Evolutionary conservation across 305 asterid species (phyloP), one percentile per base, ranked within the genome.

Genomic region (Fraxinus paxiana): DNA sequence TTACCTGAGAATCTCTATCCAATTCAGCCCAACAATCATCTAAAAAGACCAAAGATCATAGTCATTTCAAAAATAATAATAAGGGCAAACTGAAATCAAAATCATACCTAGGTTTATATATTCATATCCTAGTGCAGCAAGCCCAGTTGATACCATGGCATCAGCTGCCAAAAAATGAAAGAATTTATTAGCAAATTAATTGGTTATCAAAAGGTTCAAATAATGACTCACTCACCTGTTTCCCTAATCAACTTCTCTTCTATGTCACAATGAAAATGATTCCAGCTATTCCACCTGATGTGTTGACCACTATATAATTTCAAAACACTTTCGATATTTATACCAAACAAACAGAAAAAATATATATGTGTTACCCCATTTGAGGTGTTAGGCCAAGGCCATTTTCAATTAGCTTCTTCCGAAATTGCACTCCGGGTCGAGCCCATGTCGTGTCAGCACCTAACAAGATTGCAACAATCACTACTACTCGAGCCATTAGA

Each of bases 21-120:
- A 31, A 88, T 86, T 93, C 97, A 15, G 95, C 97, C 98, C 98
- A 93, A 72, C 98, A 93, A 82, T 93, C 98, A 85, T 93, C 98
- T 93, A 87, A 87, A 71, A 22, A 73, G 18, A 18, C 76, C 51
- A 61, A 75, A 65, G 10, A 30, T 34, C n/a, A 76, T 35, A 30
- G 17, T 8, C 10, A 8, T 30, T 72, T 9, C 67, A 46, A 31
- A 75, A 82, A 38, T 6, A 24, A 20, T 2, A 15, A 30, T 46
- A 61, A 51, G 10, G 79, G 65, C 26, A 33, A 2, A 28, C 34
- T 83, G 22, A 76, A 12, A 54, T 6, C 5, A 22, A 67, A 48
- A 3, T 18, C 5, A 18, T 4, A 69, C 97, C 97, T 2, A 93
- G 74, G 77, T 93, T 93, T 75, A 93, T 85, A 76, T 92, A 91